Conservation (phyloP, 2,329 filamentous ascomycete species). For the Cordyceps fumosorosea region DNA sequence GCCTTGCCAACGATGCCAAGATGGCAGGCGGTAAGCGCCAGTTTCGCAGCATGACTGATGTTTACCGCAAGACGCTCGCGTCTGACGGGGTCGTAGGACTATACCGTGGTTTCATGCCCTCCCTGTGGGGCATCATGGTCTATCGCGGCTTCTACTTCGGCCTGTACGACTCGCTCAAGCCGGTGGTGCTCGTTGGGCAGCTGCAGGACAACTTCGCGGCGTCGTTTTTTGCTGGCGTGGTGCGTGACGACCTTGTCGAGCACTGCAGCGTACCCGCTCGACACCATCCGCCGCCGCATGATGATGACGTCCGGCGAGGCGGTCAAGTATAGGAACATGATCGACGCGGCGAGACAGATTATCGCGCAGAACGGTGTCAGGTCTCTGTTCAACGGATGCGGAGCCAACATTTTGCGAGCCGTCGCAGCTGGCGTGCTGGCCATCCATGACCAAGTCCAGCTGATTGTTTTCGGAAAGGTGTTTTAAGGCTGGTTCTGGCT, state of each 20-base stretch:
- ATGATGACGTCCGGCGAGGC: constrained; percentile 98
- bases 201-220: constrained; percentile 99
- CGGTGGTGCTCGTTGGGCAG: constrained; percentile 82
- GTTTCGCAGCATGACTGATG: constrained; percentile 99
- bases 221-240: constrained; percentile 98
- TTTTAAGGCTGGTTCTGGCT: constrained; percentile 67
- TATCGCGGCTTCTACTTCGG: constrained; percentile 99
- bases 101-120: constrained; percentile 99
- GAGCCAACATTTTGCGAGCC: constrained; percentile 99
- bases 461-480: constrained; percentile 99
- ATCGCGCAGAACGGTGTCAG: constrained; percentile 94
- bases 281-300: constrained; percentile 99
- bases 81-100: constrained; percentile 98
- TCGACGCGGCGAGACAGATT: constrained; percentile 95
- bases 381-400: constrained; percentile 99
- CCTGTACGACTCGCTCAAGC: constrained; percentile 99
- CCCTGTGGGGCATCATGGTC: constrained; percentile 97
- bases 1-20: constrained; percentile 99
- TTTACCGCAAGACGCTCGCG: constrained; percentile 99
- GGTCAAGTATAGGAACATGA: constrained; percentile 98
- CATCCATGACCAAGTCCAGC: constrained; percentile 99
- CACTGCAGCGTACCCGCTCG: constrained; percentile 99
- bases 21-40: constrained; percentile 96
- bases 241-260: constrained; percentile 98
- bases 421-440: constrained; percentile 99